Evolutionary conservation across 768 basidiomycete species (phyloP).

Genomic region (Boletus subparvulus): DNA sequence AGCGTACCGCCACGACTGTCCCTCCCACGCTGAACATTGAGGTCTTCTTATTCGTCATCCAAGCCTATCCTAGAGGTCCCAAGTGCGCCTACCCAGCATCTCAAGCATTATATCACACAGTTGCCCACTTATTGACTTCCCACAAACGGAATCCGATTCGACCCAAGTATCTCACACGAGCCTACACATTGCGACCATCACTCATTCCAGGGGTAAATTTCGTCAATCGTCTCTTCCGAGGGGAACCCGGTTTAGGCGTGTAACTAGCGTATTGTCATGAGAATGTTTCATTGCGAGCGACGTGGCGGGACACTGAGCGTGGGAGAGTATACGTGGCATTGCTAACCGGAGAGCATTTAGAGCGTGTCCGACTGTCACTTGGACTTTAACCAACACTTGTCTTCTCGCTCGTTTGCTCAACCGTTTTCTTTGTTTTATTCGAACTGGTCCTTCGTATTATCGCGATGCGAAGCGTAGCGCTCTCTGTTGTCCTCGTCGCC

Average conservation of each 20-base stretch:
- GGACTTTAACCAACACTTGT: constrained; percentile 28
- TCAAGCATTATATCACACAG: not conserved
- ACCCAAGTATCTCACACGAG: no score
- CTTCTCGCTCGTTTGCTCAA: constrained; percentile 36
- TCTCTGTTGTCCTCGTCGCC: constrained; percentile 68
- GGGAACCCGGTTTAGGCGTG: not conserved
- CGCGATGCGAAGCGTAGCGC: constrained; percentile 83
- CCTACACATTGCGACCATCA: no score
- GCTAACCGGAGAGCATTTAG: constrained; percentile 37
- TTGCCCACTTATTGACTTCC: no score
- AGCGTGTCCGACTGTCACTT: constrained; percentile 19
- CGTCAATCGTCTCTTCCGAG: constrained; percentile 1
- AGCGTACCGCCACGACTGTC: no score
- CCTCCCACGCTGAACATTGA: no score
- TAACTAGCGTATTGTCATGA: constrained; percentile 11
- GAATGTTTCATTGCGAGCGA: not conserved
- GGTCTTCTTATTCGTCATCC: no score
- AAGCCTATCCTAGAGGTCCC: no score
- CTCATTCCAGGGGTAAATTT: not conserved
- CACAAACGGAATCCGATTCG: not conserved
- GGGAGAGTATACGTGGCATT: constrained; percentile 50
- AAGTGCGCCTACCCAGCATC: no score
- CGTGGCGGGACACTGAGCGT: constrained; percentile 22
- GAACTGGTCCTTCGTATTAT: constrained; percentile 67
- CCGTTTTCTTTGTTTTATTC: constrained; percentile 32